phyloP scores from a whole-genome alignment of 1,139 yeast species.

The Kurtzmaniella natalensis region DNA sequence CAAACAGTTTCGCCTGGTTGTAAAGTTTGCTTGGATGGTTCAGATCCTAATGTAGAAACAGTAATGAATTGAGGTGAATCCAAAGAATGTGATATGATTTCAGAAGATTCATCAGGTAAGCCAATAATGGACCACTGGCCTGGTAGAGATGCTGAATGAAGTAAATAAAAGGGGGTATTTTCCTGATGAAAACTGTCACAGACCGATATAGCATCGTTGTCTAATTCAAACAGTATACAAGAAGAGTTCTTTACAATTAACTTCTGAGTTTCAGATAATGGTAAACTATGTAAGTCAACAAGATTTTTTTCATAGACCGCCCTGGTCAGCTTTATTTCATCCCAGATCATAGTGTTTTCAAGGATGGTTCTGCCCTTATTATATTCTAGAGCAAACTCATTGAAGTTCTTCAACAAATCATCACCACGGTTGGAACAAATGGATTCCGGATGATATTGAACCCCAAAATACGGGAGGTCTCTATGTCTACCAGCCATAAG shows the following conservation, averaged over 20 bases:
- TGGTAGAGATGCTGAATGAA: constrained; percentile 74
- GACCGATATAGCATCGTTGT: constrained; percentile 29
- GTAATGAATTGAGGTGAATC: constrained; percentile 21
- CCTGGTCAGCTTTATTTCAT: not conserved
- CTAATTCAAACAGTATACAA: constrained; percentile 14
- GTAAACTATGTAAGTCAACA: not conserved
- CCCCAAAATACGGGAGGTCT: constrained; percentile 74
- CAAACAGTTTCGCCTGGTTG: constrained; percentile 16
- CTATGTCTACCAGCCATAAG: constrained; percentile 78
- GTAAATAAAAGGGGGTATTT: constrained; percentile 44
- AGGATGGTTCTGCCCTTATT: constrained; percentile 22
- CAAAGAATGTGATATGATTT: constrained; percentile 63
- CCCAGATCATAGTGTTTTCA: not conserved
- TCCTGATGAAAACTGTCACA: constrained; percentile 40
- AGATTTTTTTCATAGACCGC: constrained; percentile 1
- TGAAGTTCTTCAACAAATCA: constrained; percentile 57
- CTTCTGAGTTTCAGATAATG: not conserved
- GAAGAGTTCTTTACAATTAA: not conserved
- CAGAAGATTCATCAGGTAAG: constrained; percentile 52
- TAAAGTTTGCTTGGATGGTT: constrained; percentile 9
- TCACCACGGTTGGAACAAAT: constrained; percentile 74
- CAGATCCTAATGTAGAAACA: constrained; percentile 16
- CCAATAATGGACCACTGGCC: constrained; percentile 91
- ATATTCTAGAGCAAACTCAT: constrained; percentile 43
- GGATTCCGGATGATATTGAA: constrained; percentile 97